Base-by-base conservation (phyloP, 2,329 filamentous ascomycete species). In the Penicillium sp. region DNA sequence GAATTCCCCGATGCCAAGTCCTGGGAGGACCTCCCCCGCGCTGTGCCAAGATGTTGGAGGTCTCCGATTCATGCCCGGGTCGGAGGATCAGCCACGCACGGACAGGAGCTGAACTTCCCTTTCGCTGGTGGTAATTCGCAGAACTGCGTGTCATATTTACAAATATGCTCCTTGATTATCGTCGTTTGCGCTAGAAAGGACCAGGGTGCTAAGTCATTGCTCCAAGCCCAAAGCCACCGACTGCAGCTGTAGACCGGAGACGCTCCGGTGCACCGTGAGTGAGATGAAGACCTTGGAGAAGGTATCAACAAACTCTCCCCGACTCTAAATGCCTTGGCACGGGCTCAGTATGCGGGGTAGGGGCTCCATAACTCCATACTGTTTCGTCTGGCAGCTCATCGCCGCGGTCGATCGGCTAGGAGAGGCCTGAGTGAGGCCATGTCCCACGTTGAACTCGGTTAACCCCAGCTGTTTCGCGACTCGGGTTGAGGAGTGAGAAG, bases 391-490 rank as follows among this genome's bases (percentile, higher is more conserved):
- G 7, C 5, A n/a, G 26, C 29, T 19, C 38, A 21, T 41, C n/a
- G 13, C 41, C 52, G 58, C 58, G 47, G 47, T 41, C 21, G 3
- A 45, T 31, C 52, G 58, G 58, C 5, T 50, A 60, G 55, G 17
- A 5, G 17, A 11, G 17, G 19, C 19, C 21, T 7, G 5, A 21
- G 7, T 21, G 30, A 50, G 31, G 21, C 15, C n/a, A 26, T 30
- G n/a, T 35, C 52, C 51, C 17, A 51, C 46, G 52, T 47, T 56
- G 46, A 51, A 51, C n/a, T 60, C 58, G 58, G 58, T 51, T 60
- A 60, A 50, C 19, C 44, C 21, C 3, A 30, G 2, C 26, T 7
- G 46, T 26, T 38, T 44, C 41, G 31, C 52, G 23, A 31, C n/a
- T 46, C 46, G 17, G 23, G 47, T 30, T 11, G 23, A 6, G 11